These are phyloP conservation scores for Trichoderma koningiopsis DNA, from an alignment of 2,329 filamentous ascomycete genomes.

Conservation along the genomic window DNA sequence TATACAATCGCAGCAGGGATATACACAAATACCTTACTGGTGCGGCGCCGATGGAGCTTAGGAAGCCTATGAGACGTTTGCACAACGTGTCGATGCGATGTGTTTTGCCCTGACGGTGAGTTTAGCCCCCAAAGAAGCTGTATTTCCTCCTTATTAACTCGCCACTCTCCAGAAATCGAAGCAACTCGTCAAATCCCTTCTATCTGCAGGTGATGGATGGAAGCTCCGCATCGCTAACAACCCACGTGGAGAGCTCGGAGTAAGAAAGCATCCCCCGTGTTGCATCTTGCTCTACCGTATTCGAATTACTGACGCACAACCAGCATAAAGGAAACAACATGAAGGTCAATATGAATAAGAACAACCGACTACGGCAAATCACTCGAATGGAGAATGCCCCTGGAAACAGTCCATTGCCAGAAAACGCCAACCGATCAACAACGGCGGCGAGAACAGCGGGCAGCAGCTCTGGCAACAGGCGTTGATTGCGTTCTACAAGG, in stretches of 20 bases:
- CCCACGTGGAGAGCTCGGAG: constrained; percentile 32
- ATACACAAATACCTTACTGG: constrained; percentile 32
- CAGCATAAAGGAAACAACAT: constrained; percentile 32
- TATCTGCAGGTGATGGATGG: constrained; percentile 33
- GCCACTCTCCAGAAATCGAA: constrained; percentile 29
- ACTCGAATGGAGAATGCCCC: neutral
- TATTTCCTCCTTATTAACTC: neutral
- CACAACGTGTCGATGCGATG: constrained; percentile 33
- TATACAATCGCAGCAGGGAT: constrained; percentile 34
- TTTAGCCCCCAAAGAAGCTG: neutral
- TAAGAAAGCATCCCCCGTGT: constrained; percentile 13
- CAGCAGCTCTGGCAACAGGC: neutral
- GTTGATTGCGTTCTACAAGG: neutral
- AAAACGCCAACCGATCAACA: neutral
- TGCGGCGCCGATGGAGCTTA: constrained; percentile 36
- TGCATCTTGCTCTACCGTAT: neutral
- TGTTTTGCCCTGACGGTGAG: constrained; percentile 31
- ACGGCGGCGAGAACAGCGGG: too few species aligned
- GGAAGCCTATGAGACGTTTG: constrained; percentile 35
- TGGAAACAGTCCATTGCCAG: neutral
- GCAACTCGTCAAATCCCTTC: constrained; percentile 36
- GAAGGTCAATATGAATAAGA: constrained; percentile 33
- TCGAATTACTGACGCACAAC: neutral
- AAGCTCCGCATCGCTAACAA: constrained; percentile 34
- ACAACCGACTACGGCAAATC: constrained; percentile 25